Base-by-base conservation (phyloP, 2,329 filamentous ascomycete species). In the Ophiostoma ulmi region DNA sequence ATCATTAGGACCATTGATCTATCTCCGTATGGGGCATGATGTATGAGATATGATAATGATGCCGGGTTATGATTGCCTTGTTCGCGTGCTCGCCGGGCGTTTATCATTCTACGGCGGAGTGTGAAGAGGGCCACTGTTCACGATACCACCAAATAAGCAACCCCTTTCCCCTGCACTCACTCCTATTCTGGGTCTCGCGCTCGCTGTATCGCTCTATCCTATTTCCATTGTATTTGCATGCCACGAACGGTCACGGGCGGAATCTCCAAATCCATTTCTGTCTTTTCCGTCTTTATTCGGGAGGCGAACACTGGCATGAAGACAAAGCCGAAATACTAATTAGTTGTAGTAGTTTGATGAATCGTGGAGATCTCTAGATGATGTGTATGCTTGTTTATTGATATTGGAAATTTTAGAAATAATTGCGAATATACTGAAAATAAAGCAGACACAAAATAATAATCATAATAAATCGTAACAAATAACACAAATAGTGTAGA, bases 101-200 rank as follows among this genome's bases (percentile, higher is more conserved):
- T 26, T 26, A 58, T 58, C 52, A 26, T 58, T n/a, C 52, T 58
- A 44, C 48, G 20, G 5, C 22, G 52, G 17, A 31, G 31, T 31
- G 31, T 3, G 31, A 31, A 31, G 31, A 31, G 44, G 44, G 17
- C 26, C 48, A 55, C 22, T n/a, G 44, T 58, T 48, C 52, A 58
- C 52, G 52, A 58, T 58, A 8, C 52, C 31, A 58, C 52, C 52
- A 58, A 58, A 1, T 14, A 26, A 58, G 22, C 17, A 58, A n/a
- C 52, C 52, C 52, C 52, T 58, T 58, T 58, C 52, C 22, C 52
- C n/a, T 20, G 22, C 26, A 20, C 14, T 17, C 6, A 17, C 58
- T 36, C 58, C 58, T 63, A 63, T 63, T 63, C 58, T 63, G 58
- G 58, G 26, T 63, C 58, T 63, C 58, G 58, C 58, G 58, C 58